A percentile compares a stretch with the other conserved stretches of the same genome.
Conservation (phyloP, 148 eudicot species). For the Polygonum maritimum region DNA sequence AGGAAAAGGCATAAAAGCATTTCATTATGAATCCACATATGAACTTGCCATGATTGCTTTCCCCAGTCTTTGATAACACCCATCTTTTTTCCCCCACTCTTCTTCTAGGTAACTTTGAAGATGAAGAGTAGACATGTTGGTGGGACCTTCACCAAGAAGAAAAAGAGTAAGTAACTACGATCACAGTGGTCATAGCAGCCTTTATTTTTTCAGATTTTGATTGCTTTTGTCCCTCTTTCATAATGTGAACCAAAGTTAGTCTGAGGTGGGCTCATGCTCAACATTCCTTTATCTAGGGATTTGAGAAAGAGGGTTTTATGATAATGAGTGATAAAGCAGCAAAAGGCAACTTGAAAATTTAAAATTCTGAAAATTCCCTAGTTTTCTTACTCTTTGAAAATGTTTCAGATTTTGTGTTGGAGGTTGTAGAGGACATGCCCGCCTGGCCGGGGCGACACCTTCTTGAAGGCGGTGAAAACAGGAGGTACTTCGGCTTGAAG, state of each 20-base stretch:
- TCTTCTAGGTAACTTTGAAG: slow-evolving; percentile 73
- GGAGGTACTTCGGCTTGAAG: slow-evolving; percentile 73
- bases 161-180: slow-evolving; percentile 63
- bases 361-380: not conserved
- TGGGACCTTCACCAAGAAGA: slow-evolving; percentile 99
- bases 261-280: slow-evolving; percentile 25
- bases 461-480: slow-evolving; percentile 66
- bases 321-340: slow-evolving; percentile 29
- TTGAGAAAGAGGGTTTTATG: slow-evolving; percentile 41
- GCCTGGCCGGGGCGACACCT: slow-evolving; percentile 97
- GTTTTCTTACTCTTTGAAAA: slow-evolving; percentile 5
- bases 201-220: slow-evolving; percentile 9
- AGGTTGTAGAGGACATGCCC: slow-evolving; percentile 72
- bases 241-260: slow-evolving; percentile 32
- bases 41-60: slow-evolving; percentile 19
- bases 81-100: slow-evolving; percentile 6
- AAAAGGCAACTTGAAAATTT: slow-evolving; percentile 14
- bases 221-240: slow-evolving; percentile 34
- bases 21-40: slow-evolving; percentile 19
- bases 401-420: slow-evolving; percentile 67
- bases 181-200: not conserved
- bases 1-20: slow-evolving; percentile 22
- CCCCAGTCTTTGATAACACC: slow-evolving; percentile 12
- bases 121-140: slow-evolving; percentile 97
- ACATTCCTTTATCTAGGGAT: slow-evolving; percentile 57